Base-by-base conservation (phyloP, 1,284 basidiomycete species). In the Leccinum griseonigrum region DNA sequence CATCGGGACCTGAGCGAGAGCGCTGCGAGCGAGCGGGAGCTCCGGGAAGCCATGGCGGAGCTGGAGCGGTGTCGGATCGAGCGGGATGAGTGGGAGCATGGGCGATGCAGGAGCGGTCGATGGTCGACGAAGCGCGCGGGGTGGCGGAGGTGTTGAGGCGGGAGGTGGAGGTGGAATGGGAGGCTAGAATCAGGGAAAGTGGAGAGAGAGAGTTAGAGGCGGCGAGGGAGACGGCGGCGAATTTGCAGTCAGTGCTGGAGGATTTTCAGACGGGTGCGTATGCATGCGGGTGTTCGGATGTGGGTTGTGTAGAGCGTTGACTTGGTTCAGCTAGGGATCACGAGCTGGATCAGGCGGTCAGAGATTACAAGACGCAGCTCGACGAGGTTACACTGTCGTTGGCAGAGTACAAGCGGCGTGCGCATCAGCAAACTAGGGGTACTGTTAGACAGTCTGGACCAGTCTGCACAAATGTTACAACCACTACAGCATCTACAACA, bases 201-300 rank as follows among this genome's bases (percentile, higher is more conserved):
- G 77, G 75, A 0, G 22, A 26, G 22, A 26, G 22, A 26, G 85
- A 88, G 58, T 76, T 91, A 29, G 84, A 87, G 59, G 76, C 78
- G 14, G 95, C 98, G 71, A 82, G 80, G 61, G 88, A 92, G 76
- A 91, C 90, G 67, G 86, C 90, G 2, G 78, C 77, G 3, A 97
- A 98, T 74, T 76, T 99, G 60, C 94, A 98, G 74, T 89, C 91
- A 6, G 96, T 99, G 1, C 78, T 99, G 63, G 90, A 94, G 72
- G 97, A 99, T 75, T 98, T 99, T 75, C 95, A 98, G 78, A 80
- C 86, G 62, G 88, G 95, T 96, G 69, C 67, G 88, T 73, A 54
- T 28, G 16, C 22, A 32, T 36, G 40, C 22, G 32, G 6, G 6
- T 36, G 14, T 13, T 1, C 2, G 29, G 16, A 3, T 7, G 48